Evolutionary conservation across 202 grass and related monocot genomes (phyloP), one percentile per base, ranked within the genome.

Genomic region (Panicum virgatum): DNA sequence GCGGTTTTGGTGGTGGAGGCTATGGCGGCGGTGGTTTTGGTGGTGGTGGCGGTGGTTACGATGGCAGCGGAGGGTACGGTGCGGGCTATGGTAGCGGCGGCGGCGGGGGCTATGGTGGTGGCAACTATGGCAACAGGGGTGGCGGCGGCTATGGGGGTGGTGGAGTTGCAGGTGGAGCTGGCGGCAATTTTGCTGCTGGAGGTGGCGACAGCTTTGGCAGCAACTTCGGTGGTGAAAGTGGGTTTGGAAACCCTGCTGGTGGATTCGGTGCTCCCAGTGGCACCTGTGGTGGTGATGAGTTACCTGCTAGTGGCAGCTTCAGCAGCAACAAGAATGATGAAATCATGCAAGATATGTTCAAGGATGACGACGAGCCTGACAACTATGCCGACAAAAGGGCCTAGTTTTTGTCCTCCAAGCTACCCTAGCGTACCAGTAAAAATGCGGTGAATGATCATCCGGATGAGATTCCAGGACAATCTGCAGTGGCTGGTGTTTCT

Each of bases 361-460:
- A 90, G 75, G 91, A 88, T 0, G 83, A 88, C 0, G 83, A 73
- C 5, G 83, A 90, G 9, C 83, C 71, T 12, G 83, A 94, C 63
- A 82, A 37, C 48, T 89, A 77, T 0, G 79, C 87, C n/a, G 72
- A 79, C 82, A 94, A 94, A 39, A 73, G 75, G 57, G 16, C 79
- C 27, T 85, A 84, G 79, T 75, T 22, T 42, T 7, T 20, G 2
- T 13, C 46, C 29, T 13, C 25, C 45, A 8, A 18, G 10, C 56
- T 59, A 59, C 23, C 56, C 56, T 26, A 27, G 56, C 4, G 1
- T 59, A 58, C 25, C 25, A 14, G 57, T 60, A 7, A 2, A 60
- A 29, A 4, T 51, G 43, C 51, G 29, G 22, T 40, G 44, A 63
- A 30, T 43, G 79, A 26, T 77, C 25, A 15, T 39, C 14, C 29